Conservation (phyloP, 2,329 filamentous ascomycete genomes). For the Aspergillus unguis region DNA sequence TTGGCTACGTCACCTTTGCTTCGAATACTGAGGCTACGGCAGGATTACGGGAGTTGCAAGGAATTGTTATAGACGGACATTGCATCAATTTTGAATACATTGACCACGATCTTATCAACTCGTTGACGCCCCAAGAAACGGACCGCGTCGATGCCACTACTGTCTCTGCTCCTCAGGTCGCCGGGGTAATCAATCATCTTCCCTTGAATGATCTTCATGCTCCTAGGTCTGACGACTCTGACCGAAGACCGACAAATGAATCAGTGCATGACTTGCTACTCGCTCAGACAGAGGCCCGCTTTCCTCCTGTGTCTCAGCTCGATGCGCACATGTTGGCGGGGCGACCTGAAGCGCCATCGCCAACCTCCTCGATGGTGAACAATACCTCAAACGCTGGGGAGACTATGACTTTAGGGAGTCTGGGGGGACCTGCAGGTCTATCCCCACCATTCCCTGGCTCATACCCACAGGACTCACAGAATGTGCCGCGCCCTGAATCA, state of each 20-base stretch:
- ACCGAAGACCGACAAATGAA: neutral
- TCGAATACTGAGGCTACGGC: slow-evolving; percentile 34
- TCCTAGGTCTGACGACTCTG: neutral
- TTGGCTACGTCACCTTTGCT: slow-evolving; percentile 39
- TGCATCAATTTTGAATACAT: slow-evolving; percentile 41
- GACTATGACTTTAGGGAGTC: too few relatives aligned
- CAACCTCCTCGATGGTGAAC: neutral
- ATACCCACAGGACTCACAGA: slow-evolving; percentile 15
- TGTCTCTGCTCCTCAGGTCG: slow-evolving; percentile 1
- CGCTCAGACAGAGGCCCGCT: slow-evolving; percentile 27
- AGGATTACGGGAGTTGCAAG: slow-evolving; percentile 37
- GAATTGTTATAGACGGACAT: slow-evolving; percentile 37
- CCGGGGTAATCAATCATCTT: neutral
- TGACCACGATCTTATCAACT: slow-evolving; percentile 26
- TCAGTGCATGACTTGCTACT: slow-evolving; percentile 18
- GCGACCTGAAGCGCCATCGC: slow-evolving; percentile 1
- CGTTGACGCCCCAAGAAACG: neutral
- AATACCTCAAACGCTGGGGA: neutral
- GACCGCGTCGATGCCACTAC: neutral
- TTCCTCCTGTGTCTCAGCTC: slow-evolving; percentile 39
- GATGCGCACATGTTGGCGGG: slow-evolving; percentile 34
- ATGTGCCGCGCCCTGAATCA: neutral
- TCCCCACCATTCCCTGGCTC: slow-evolving; percentile 10
- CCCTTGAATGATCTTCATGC: neutral
- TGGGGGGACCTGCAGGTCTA: neutral